Base-by-base conservation (phyloP, 1,284 basidiomycete genomes). In the Termitomyces sp. region DNA sequence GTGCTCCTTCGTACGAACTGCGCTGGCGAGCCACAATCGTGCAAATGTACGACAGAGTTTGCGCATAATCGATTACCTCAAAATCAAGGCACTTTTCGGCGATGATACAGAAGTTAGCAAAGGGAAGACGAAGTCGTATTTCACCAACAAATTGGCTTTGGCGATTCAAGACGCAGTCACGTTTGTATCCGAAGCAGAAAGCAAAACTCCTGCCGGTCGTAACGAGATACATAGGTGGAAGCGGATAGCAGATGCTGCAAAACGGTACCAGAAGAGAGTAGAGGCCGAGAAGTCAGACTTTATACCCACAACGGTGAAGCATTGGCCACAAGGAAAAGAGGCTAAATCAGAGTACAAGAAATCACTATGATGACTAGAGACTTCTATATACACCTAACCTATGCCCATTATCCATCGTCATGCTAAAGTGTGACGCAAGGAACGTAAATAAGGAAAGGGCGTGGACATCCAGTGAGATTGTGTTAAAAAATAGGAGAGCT, bases 1-100 rank as follows among this genome's bases (percentile, higher is more conserved):
- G 66, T 77, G 77, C 21, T 68, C 68, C 42, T 65, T 89, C 55
- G 63, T 83, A 54, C 77, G 78, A 26, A 73, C 78, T 2, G 82
- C 86, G 19, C 58, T 78, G 39, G 71, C 69, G 11, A 76, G 75
- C 11, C 67, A 69, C 24, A 76, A 80, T 57, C 65, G 64, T 11
- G 73, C 73, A 24, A 71, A 78, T 57, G 70, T 80, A 59, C 74
- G 78, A 16, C 82, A 84, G 58, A 79, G 76, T 56, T 57, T 88
- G 53, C 77, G 84, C 44, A 78, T 89, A 11, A 63, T 80, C 6
- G 66, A 73, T 54, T 64, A 72, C 56, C 62, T 81, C 47, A 71
- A 75, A 34, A 62, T 71, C 10, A 69, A 50, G 13, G 46, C 71
- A 11, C 44, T 70, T 26, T 14, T 37, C 5, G 14, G 26, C 10